Conservation (phyloP, 169 alveolate genomes). For the Theileria annulata region DNA sequence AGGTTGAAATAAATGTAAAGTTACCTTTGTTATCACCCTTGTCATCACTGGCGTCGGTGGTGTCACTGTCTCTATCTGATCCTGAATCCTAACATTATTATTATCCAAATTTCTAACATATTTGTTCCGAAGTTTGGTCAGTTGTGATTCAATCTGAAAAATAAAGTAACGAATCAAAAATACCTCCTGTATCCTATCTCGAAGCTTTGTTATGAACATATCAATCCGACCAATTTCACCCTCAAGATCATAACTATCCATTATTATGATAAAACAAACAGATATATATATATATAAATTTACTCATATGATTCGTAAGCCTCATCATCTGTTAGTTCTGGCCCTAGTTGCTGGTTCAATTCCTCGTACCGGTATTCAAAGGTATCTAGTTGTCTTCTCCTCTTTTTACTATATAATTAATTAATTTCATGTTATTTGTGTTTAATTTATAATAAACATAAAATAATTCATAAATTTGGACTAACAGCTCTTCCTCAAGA, state of each 20-base stretch:
- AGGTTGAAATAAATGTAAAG: too few species aligned
- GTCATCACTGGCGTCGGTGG: background rate
- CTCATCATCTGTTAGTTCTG: slow-evolving; percentile 3
- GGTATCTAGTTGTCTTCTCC: background rate
- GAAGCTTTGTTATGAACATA: slow-evolving; percentile 8
- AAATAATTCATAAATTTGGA: background rate
- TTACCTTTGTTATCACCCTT: slow-evolving; percentile 4
- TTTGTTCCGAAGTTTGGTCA: slow-evolving; percentile 11
- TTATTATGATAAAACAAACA: background rate
- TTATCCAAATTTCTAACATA: background rate
- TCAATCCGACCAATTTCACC: slow-evolving; percentile 30
- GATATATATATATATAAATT: background rate
- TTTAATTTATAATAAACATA: background rate
- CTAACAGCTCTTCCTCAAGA: slow-evolving; percentile 17
- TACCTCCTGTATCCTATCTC: slow-evolving; percentile 21
- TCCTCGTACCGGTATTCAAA: background rate
- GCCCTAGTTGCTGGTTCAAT: background rate
- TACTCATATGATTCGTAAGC: slow-evolving; percentile 1
- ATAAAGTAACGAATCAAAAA: background rate
- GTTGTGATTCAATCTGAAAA: slow-evolving; percentile 11
- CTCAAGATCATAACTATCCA: slow-evolving; percentile 12
- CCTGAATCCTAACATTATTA: background rate
- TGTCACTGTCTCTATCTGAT: slow-evolving; percentile 6
- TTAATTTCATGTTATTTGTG: background rate
- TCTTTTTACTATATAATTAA: background rate